These are phyloP conservation scores for Ophiostoma populinum DNA, from an alignment of 2,329 filamentous ascomycete genomes.

Conservation along the genomic window DNA sequence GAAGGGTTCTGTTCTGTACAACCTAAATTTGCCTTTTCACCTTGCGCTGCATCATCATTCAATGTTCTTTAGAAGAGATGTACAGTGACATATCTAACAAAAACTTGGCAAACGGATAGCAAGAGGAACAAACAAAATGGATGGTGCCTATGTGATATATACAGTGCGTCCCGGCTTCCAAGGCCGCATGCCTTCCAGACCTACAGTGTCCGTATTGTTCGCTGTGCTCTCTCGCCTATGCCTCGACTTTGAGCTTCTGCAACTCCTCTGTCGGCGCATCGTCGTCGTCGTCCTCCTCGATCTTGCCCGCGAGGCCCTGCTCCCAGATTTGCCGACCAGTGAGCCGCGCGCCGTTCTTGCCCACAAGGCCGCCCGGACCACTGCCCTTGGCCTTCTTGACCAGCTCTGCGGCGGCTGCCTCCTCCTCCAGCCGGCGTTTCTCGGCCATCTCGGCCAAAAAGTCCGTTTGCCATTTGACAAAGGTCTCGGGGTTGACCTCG, in stretches of 20 bases:
- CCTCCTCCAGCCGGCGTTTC: constrained; percentile 45
- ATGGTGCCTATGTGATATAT: not conserved
- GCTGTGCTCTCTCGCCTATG: not conserved
- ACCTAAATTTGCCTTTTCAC: too few species aligned
- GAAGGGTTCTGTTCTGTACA: too few species aligned
- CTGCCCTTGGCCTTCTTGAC: constrained; percentile 33
- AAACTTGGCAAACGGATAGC: too few species aligned
- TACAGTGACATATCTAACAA: too few species aligned
- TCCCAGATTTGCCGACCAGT: constrained; percentile 68
- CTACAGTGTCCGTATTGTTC: too few species aligned
- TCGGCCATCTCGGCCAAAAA: constrained; percentile 75
- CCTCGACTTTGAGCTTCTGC: constrained; percentile 55
- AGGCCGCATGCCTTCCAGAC: too few species aligned
- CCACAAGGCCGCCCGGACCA: constrained; percentile 27
- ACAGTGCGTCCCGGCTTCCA: too few species aligned
- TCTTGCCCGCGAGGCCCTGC: constrained; percentile 50
- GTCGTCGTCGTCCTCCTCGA: constrained; percentile 48
- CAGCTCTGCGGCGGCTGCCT: constrained; percentile 67
- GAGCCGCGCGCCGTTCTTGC: constrained; percentile 58
- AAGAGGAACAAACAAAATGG: too few species aligned
- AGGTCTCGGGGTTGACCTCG: constrained; percentile 71
- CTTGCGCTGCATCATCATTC: too few species aligned
- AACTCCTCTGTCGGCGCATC: constrained; percentile 45
- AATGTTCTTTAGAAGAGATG: too few species aligned
- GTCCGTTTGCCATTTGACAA: constrained; percentile 61